Base-by-base conservation (phyloP, 2,329 filamentous ascomycete genomes). In the Aspergillus pseudoviridinutans region DNA sequence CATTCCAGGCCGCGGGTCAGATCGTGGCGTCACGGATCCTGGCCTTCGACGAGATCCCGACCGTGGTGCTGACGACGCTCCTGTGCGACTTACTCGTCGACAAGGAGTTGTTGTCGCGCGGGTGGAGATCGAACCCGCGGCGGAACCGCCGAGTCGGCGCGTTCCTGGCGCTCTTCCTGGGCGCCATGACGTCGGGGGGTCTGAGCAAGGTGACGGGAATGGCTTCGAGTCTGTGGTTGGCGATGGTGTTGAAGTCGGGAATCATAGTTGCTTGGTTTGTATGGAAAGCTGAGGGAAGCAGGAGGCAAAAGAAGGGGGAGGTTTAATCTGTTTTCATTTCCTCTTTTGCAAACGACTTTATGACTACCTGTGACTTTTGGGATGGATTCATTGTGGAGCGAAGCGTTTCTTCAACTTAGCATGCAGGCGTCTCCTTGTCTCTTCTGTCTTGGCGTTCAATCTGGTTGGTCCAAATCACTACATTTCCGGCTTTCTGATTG, bases 1-100 rank as follows among this genome's bases (percentile, higher is more conserved):
- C 75, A 20, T 77, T 78, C 57, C 73, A 77, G 58, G 72, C 74
- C 1, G 74, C 69, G 1, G 76, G 76, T 0, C 76, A 78, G 57
- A 75, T 77, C 24, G 68, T 68, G 12, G 66, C 74, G 0, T 75
- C 73, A 1, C 68, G 76, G 1, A 63, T 75, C 6, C 63, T 78
- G 6, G 63, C 64, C 1, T 62, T 73, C 17, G 69, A 76, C 38
- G 76, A 78, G 57, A 69, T 78, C 22, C 76, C 76, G 0, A 78
- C 75, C 0, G 71, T 77, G 2, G 75, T 78, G 6, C 63, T 78
- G 12, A 78, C 76, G 0, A 73, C 73, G 2, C 58, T 77, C 3
- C 66, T 76, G 7, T 74, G 72, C 55, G 76, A 78, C 58, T 62
- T 77, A 7, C 62, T 76, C 7, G 68, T 73, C 12, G 75, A 78